Evolutionary conservation across 2,329 filamentous ascomycete species (phyloP).

Genomic region (Immersiporthe knoxdaviesiana): DNA sequence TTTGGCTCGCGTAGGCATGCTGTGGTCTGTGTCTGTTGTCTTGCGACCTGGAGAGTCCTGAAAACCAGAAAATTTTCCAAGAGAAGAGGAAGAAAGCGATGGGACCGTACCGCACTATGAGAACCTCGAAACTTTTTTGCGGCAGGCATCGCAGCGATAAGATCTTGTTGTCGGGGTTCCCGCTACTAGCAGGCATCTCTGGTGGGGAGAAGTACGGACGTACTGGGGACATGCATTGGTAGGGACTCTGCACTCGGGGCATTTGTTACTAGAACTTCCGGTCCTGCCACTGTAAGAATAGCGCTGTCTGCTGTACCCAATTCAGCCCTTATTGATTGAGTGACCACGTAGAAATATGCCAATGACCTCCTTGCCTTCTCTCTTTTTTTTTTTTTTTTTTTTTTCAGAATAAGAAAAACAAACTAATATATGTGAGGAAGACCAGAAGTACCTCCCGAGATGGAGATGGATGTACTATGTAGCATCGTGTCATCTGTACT

Average conservation of each 20-base stretch:
- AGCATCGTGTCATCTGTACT: too few species aligned
- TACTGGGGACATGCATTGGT: not conserved
- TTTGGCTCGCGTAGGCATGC: conserved; percentile 24
- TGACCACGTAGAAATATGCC: too few species aligned
- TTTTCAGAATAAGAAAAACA: too few species aligned
- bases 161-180: not conserved
- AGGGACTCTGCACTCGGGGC: too few species aligned
- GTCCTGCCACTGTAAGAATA: not conserved
- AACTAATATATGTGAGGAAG: too few species aligned
- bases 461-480: too few species aligned
- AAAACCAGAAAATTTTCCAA: not conserved
- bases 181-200: conserved; percentile 10
- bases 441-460: too few species aligned
- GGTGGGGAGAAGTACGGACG: not conserved
- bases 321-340: not conserved
- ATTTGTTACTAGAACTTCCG: not conserved
- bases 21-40: not conserved
- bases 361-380: too few species aligned
- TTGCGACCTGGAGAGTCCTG: not conserved
- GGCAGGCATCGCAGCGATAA: conserved; percentile 17
- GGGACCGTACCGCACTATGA: not conserved
- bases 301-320: not conserved
- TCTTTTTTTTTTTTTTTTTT: too few species aligned
- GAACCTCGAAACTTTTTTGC: conserved; percentile 8
- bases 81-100: not conserved